phyloP scores from a whole-genome alignment of 2,329 filamentous ascomycete genomes.

The Hypoxylon sp. region DNA sequence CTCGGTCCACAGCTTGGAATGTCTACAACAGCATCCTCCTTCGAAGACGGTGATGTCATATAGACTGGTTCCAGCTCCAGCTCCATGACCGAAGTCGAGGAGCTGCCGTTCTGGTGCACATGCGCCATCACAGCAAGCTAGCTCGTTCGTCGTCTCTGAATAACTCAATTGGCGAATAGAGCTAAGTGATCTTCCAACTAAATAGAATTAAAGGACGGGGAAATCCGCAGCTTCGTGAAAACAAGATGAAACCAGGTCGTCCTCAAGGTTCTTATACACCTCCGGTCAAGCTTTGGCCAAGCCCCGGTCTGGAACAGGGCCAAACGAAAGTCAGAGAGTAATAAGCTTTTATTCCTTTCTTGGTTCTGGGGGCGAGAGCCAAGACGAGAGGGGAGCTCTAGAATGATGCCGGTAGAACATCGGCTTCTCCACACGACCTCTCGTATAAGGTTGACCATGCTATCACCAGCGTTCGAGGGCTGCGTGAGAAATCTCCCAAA shows the following conservation, averaged over 20 bases:
- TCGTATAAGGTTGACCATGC: neutral
- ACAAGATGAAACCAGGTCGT: neutral
- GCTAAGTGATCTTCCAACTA: constrained; percentile 4
- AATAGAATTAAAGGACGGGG: neutral
- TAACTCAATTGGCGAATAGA: neutral
- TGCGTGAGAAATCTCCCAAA: constrained; percentile 12
- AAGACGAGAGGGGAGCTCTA: constrained; percentile 23
- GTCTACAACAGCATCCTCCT: constrained; percentile 4
- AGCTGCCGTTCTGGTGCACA: constrained; percentile 39
- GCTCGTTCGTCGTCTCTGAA: neutral
- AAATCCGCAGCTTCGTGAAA: neutral
- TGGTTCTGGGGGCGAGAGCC: constrained; percentile 11
- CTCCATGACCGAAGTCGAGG: constrained; percentile 46
- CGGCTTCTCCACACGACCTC: constrained; percentile 29
- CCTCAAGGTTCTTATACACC: constrained; percentile 5
- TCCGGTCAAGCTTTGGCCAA: constrained; percentile 21
- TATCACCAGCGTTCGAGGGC: neutral
- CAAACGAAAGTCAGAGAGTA: constrained; percentile 4
- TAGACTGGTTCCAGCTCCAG: constrained; percentile 42
- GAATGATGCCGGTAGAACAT: constrained; percentile 35
- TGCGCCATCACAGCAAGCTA: constrained; percentile 17
- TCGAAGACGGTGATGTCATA: constrained; percentile 24
- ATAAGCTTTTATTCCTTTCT: constrained; percentile 4
- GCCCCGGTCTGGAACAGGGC: constrained; percentile 3
- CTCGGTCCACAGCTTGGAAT: constrained; percentile 2